Evolutionary conservation across 2,329 filamentous ascomycete genomes (phyloP).

Genomic region (Botrytis cinerea): DNA sequence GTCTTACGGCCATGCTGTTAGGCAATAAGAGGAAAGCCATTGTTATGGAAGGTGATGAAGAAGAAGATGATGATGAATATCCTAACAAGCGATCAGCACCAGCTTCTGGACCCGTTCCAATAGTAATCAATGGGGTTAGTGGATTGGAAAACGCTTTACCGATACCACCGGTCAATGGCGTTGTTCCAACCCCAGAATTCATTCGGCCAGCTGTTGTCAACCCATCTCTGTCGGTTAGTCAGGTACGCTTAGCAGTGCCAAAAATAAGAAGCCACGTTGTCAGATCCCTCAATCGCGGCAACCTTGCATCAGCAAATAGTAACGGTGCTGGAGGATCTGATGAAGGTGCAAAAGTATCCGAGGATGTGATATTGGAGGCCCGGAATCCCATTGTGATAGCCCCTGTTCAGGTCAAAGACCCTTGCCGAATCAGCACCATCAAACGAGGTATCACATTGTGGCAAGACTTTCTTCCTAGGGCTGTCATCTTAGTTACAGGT

Average conservation of each 20-base stretch:
- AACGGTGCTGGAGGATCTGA: conserved; percentile 50
- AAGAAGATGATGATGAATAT: conserved; percentile 65
- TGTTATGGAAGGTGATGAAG: conserved; percentile 54
- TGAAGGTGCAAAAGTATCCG: conserved; percentile 62
- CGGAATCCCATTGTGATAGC: conserved; percentile 71
- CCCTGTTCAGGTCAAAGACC: conserved; percentile 66
- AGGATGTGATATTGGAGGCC: conserved; percentile 82
- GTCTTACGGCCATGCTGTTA: conserved; percentile 79
- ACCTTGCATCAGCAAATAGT: conserved; percentile 45
- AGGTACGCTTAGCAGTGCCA: conserved; percentile 83
- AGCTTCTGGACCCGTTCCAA: conserved; percentile 67
- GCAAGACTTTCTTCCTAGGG: conserved; percentile 89
- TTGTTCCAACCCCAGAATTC: conserved; percentile 75
- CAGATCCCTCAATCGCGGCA: conserved; percentile 72
- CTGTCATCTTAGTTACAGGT: conserved; percentile 86
- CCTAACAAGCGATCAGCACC: conserved; percentile 60
- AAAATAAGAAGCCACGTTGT: conserved; percentile 82
- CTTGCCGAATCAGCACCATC: conserved; percentile 78
- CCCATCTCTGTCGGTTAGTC: conserved; percentile 77
- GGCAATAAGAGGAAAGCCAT: conserved; percentile 90
- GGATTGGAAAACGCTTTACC: conserved; percentile 76
- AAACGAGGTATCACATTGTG: conserved; percentile 81
- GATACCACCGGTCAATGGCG: conserved; percentile 58
- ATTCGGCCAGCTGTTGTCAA: conserved; percentile 85
- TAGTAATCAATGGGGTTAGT: conserved; percentile 74